Percentiles rank a stretch among this genome's conserved stretches.
These are phyloP conservation scores for Chrysoporthe cubensis DNA, from an alignment of 2,329 filamentous ascomycete genomes.

Conservation along the genomic window DNA sequence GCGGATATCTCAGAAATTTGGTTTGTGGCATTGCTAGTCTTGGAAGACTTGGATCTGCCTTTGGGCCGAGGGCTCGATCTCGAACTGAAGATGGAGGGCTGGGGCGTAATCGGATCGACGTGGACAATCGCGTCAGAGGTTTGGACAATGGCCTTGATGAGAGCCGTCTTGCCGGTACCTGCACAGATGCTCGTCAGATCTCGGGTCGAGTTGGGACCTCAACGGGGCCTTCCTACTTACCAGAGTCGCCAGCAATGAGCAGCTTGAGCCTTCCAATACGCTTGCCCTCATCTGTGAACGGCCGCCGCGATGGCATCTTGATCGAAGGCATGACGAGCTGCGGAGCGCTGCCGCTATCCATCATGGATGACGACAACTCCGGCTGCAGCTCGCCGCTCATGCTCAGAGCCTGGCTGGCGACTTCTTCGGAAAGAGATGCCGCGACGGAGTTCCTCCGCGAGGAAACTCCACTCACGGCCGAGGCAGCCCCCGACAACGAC, in stretches of 20 bases:
- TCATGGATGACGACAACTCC: constrained; percentile 49
- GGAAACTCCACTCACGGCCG: constrained; percentile 51
- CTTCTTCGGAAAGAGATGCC: constrained; percentile 52
- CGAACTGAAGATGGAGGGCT: constrained; percentile 29
- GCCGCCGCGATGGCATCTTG: constrained; percentile 83
- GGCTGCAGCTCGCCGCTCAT: constrained; percentile 43
- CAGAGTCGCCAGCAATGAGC: constrained; percentile 79
- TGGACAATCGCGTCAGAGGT: constrained; percentile 91
- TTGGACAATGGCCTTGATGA: constrained; percentile 87
- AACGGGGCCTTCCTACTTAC: constrained; percentile 45
- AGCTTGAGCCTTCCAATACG: constrained; percentile 85
- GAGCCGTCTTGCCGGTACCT: constrained; percentile 87
- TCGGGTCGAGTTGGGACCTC: not conserved
- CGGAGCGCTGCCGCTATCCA: constrained; percentile 59
- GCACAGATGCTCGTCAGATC: constrained; percentile 26
- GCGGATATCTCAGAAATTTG: constrained; percentile 72
- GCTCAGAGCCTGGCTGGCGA: constrained; percentile 41
- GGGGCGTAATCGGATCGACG: constrained; percentile 67
- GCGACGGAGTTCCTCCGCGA: constrained; percentile 57
- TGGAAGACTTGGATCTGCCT: constrained; percentile 27
- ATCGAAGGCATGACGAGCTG: constrained; percentile 99
- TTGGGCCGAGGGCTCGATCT: constrained; percentile 31
- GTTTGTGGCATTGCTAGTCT: constrained; percentile 38
- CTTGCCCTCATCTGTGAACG: constrained; percentile 87
- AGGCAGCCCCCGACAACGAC: constrained; percentile 45